Conservation (phyloP, 2,329 filamentous ascomycete genomes). For the Fusarium robinianum region DNA sequence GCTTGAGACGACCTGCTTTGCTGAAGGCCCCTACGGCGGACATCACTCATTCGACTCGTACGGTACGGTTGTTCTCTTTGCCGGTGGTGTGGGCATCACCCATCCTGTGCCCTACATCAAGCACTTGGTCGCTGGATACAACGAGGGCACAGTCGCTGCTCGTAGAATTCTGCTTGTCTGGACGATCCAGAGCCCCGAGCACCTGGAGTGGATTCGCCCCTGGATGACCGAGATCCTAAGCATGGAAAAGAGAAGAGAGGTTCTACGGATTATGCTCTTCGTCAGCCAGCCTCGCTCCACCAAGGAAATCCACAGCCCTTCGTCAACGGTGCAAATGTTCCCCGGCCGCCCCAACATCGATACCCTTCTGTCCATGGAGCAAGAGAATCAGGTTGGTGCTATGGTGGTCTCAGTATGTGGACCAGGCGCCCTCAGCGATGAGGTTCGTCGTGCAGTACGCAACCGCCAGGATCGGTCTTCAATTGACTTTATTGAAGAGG, state of each 20-base stretch:
- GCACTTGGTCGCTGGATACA: conserved; percentile 70
- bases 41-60: conserved; percentile 74
- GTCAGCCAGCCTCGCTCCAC: conserved; percentile 74
- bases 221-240: conserved; percentile 82
- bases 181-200: conserved; percentile 79
- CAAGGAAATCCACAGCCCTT: conserved; percentile 80
- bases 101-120: conserved; percentile 78
- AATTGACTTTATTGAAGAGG: conserved; percentile 80
- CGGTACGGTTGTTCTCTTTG: conserved; percentile 78
- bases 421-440: conserved; percentile 73
- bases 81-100: conserved; percentile 80
- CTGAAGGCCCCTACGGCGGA: conserved; percentile 79
- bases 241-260: conserved; percentile 74
- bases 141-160: conserved; percentile 70
- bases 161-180: conserved; percentile 76
- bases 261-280: conserved; percentile 77
- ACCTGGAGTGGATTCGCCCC: conserved; percentile 80
- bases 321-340: conserved; percentile 81
- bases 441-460: conserved; percentile 71
- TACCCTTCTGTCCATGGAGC: conserved; percentile 72
- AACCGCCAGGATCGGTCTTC: conserved; percentile 65
- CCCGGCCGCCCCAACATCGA: conserved; percentile 76
- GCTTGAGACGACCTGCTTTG: conserved; percentile 66
- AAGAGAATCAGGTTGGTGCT: conserved; percentile 73
- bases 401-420: conserved; percentile 78